Conservation (phyloP, 2,329 filamentous ascomycete species). For the Neurospora sp. region DNA sequence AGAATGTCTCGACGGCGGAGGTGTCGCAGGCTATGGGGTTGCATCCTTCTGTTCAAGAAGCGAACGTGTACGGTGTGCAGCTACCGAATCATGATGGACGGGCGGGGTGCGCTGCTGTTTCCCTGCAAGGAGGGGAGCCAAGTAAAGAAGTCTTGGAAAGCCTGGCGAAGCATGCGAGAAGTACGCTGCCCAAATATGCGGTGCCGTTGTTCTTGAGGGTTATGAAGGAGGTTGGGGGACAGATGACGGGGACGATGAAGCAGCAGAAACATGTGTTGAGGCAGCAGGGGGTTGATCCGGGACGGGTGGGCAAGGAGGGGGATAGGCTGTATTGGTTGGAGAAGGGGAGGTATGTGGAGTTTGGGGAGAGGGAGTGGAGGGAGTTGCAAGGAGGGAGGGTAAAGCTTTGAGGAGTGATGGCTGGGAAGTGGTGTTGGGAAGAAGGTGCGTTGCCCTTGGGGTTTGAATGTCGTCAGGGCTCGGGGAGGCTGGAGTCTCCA, state of each 20-base stretch:
- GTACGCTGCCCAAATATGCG: conserved; percentile 60
- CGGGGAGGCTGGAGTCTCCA: too few relatives aligned
- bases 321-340: conserved; percentile 55
- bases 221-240: conserved; percentile 45
- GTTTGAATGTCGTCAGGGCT: too few relatives aligned
- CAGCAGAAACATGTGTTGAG: conserved; percentile 71
- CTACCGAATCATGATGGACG: conserved; percentile 75
- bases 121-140: conserved; percentile 35
- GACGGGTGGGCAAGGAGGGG: conserved; percentile 29
- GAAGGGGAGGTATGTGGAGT: conserved; percentile 56
- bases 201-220: conserved; percentile 72
- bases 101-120: conserved; percentile 68
- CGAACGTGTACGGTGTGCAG: conserved; percentile 77
- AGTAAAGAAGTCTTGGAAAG: conserved; percentile 38
- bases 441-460: too few relatives aligned
- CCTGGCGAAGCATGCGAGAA: conserved; percentile 48
- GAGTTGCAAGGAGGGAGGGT: conserved; percentile 49
- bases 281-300: conserved; percentile 61
- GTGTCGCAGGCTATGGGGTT: conserved; percentile 63
- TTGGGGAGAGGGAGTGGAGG: conserved; percentile 59
- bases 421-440: not conserved
- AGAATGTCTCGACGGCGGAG: conserved; percentile 75
- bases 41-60: conserved; percentile 60
- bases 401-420: not conserved
- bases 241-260: conserved; percentile 77